Evolutionary conservation across 768 basidiomycete species (phyloP).

Genomic region (Suillus subluteus): DNA sequence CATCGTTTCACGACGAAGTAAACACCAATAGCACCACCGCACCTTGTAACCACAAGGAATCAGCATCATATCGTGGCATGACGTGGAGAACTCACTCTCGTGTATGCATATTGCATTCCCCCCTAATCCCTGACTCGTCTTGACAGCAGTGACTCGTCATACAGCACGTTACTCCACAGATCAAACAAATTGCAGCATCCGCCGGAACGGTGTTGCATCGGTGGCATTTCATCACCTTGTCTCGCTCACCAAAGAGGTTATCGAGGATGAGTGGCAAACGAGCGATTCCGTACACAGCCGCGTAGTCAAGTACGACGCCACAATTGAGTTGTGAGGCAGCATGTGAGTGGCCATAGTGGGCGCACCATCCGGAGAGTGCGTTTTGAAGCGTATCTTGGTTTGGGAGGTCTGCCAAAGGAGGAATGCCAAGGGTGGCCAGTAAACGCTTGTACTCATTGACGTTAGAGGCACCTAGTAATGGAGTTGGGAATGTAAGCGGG

Average conservation of each 20-base stretch:
- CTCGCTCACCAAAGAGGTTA: conserved; percentile 75
- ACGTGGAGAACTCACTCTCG: conserved; percentile 70
- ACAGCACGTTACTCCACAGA: conserved; percentile 88
- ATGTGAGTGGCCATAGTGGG: conserved; percentile 84
- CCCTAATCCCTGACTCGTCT: conserved; percentile 53
- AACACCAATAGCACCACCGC: conserved; percentile 85
- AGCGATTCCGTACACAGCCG: conserved; percentile 80
- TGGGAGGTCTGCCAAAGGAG: conserved; percentile 76
- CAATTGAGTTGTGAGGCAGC: conserved; percentile 79
- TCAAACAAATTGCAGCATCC: conserved; percentile 89
- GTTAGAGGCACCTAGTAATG: conserved; percentile 42
- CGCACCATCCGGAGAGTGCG: conserved; percentile 88
- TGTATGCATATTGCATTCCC: conserved; percentile 96
- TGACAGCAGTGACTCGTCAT: conserved; percentile 92
- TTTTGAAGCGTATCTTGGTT: conserved; percentile 88
- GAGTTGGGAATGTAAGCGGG: conserved; percentile 63
- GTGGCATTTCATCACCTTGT: conserved; percentile 72
- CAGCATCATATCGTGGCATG: conserved; percentile 9
- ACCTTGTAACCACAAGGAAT: conserved; percentile 49
- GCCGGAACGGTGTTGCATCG: conserved; percentile 79
- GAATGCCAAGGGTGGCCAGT: conserved; percentile 74
- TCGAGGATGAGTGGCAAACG: conserved; percentile 84
- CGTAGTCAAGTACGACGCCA: conserved; percentile 81
- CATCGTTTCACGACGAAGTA: conserved; percentile 94
- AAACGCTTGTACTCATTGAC: conserved; percentile 81